phyloP scores from a whole-genome alignment of 345 rosid genomes.

The Excoecaria cochinchinensis region DNA sequence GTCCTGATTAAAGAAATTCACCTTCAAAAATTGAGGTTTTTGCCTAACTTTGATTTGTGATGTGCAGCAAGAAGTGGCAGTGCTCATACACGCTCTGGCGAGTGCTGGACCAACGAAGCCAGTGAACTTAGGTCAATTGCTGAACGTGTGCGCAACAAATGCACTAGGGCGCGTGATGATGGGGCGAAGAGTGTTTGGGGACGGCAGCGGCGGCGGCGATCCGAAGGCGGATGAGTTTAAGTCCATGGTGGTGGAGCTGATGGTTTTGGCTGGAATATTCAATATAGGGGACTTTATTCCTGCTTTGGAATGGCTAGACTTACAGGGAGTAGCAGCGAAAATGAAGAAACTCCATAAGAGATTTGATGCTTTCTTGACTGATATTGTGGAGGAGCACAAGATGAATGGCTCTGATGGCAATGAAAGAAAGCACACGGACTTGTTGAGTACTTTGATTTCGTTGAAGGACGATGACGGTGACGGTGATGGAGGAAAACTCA shows the following conservation, averaged over 20 bases:
- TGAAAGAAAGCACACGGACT: conserved; percentile 30
- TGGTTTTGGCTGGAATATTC: conserved; percentile 78
- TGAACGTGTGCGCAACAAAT: conserved; percentile 66
- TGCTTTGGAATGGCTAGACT: conserved; percentile 70
- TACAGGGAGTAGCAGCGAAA: conserved; percentile 75
- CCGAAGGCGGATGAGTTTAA: conserved; percentile 79
- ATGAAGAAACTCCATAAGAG: conserved; percentile 85
- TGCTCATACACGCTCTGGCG: conserved; percentile 46
- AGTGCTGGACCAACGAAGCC: conserved; percentile 22
- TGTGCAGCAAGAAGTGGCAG: conserved; percentile 56
- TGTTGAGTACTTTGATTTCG: conserved; percentile 65
- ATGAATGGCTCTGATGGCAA: conserved; percentile 16
- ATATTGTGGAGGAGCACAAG: conserved; percentile 64
- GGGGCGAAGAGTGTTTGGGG: conserved; percentile 64
- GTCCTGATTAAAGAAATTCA: no score
- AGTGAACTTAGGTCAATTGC: conserved; percentile 59
- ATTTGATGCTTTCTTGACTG: conserved; percentile 61
- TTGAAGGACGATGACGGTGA: conserved; percentile 45
- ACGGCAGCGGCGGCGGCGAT: conserved; percentile 50
- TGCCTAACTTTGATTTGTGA: not conserved
- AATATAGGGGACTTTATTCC: conserved; percentile 89
- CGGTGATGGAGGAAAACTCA: conserved; percentile 56
- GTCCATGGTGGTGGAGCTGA: conserved; percentile 83
- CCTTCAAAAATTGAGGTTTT: not conserved
- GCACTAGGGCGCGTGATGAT: conserved; percentile 80